Evolutionary conservation across 176 grass and related monocot species (phyloP).

Genomic region (Zea luxurians): DNA sequence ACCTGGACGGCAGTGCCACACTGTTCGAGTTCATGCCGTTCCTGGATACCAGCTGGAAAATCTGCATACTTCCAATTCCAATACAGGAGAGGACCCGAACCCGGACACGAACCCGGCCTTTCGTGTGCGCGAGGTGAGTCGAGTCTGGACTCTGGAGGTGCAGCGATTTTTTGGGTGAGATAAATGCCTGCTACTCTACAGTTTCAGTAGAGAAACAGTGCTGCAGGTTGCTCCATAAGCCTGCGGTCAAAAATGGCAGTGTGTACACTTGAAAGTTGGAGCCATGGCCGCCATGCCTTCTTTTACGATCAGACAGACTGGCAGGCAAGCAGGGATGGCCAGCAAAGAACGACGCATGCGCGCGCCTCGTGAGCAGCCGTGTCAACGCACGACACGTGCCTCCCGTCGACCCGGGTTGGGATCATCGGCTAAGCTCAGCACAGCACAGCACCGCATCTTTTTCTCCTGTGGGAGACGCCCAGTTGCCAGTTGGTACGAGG

Average conservation of each 20-base stretch:
- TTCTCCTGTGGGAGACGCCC: too few species aligned
- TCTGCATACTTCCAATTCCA: too few species aligned
- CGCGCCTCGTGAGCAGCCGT: neutral
- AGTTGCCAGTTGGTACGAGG: constrained; percentile 3
- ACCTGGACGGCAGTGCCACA: neutral
- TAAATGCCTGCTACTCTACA: neutral
- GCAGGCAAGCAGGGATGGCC: neutral
- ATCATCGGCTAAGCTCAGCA: neutral
- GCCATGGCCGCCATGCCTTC: neutral
- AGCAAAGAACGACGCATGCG: neutral
- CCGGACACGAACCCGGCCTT: neutral
- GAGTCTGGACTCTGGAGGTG: too few species aligned
- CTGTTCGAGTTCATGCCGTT: neutral
- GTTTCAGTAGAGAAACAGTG: neutral
- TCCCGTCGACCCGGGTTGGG: neutral
- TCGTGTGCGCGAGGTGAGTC: neutral
- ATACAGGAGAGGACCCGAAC: neutral
- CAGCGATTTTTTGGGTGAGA: neutral
- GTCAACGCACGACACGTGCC: neutral
- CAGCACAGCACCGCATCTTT: neutral
- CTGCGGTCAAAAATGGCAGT: neutral
- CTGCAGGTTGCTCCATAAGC: neutral
- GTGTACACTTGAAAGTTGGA: neutral
- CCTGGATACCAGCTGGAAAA: neutral
- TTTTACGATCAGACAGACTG: neutral